A percentile compares a stretch with the other conserved stretches of the same genome.
Evolutionary conservation across 805 yeast genomes (phyloP).

Genomic region (Clavispora santaluciae): DNA sequence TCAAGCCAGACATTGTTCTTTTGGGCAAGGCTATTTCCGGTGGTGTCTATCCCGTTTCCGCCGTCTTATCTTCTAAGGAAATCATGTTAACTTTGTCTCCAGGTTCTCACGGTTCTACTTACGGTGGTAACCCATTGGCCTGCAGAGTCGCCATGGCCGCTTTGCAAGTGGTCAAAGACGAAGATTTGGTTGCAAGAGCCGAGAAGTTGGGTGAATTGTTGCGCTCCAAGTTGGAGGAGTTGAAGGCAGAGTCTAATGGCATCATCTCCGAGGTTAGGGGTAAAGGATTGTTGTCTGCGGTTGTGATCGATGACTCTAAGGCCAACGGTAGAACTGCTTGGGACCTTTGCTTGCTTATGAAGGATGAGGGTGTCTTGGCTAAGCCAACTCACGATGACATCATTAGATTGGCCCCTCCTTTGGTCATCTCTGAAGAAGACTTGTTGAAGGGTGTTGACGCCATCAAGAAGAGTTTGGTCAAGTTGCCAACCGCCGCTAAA

Average conservation of each 20-base stretch:
- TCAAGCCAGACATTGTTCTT: constrained; percentile 84
- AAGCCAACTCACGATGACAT: constrained; percentile 96
- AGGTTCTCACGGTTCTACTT: constrained; percentile 96
- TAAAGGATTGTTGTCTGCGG: constrained; percentile 81
- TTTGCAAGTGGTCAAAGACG: constrained; percentile 82
- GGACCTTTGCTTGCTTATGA: constrained; percentile 91
- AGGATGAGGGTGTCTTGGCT: constrained; percentile 83
- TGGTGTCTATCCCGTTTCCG: constrained; percentile 89
- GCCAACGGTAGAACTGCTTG: constrained; percentile 91
- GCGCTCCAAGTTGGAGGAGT: constrained; percentile 50
- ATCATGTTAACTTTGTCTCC: constrained; percentile 88
- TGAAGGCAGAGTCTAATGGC: constrained; percentile 49
- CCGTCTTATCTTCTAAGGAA: constrained; percentile 83
- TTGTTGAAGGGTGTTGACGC: constrained; percentile 73
- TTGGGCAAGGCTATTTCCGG: constrained; percentile 96
- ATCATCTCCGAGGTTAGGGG: constrained; percentile 68
- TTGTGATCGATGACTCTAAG: constrained; percentile 80
- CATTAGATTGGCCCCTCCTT: constrained; percentile 93
- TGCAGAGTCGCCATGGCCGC: constrained; percentile 93
- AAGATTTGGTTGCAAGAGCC: constrained; percentile 78
- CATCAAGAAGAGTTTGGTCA: constrained; percentile 55
- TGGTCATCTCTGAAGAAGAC: constrained; percentile 86
- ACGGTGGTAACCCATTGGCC: constrained; percentile 96
- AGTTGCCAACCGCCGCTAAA: constrained; percentile 51
- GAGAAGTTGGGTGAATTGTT: constrained; percentile 64